Evolutionary conservation across 345 rosid genomes (phyloP).

Genomic region (Salix purpurea): DNA sequence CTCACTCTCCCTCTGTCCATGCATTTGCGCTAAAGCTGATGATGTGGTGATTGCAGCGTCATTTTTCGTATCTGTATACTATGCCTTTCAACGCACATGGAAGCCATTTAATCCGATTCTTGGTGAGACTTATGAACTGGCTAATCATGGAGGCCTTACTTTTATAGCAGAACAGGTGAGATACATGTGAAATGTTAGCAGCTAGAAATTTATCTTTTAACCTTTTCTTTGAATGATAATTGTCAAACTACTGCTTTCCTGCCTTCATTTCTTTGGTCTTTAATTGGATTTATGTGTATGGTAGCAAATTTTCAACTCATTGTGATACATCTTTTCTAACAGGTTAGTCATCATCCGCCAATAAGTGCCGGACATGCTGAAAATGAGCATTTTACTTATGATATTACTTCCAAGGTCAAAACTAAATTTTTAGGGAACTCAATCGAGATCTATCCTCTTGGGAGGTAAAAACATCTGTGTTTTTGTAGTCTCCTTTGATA

Average conservation of each 20-base stretch:
- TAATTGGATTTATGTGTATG: no score
- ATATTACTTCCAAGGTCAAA: constrained; percentile 78
- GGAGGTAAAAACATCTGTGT: constrained; percentile 35
- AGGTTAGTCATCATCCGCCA: constrained; percentile 97
- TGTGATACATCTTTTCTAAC: not conserved
- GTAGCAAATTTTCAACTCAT: not conserved
- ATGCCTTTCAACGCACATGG: constrained; percentile 82
- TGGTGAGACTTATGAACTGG: constrained; percentile 88
- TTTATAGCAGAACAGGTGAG: constrained; percentile 86
- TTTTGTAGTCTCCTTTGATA: not conserved
- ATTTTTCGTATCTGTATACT: constrained; percentile 86
- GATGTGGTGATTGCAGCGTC: constrained; percentile 47
- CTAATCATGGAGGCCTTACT: constrained; percentile 66
- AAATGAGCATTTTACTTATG: constrained; percentile 78
- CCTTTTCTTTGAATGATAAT: no score
- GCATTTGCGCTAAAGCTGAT: not conserved
- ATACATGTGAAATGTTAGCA: constrained; percentile 3
- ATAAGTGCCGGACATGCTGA: constrained; percentile 94
- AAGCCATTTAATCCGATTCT: constrained; percentile 98
- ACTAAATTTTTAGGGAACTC: constrained; percentile 84
- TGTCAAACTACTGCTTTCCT: not conserved
- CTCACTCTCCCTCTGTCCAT: not conserved
- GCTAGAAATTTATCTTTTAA: no score
- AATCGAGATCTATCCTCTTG: constrained; percentile 71
- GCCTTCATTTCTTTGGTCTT: not conserved